Base-by-base conservation (phyloP, 192 early-diverging fungal genomes). In the Rhizophagus sp. region DNA sequence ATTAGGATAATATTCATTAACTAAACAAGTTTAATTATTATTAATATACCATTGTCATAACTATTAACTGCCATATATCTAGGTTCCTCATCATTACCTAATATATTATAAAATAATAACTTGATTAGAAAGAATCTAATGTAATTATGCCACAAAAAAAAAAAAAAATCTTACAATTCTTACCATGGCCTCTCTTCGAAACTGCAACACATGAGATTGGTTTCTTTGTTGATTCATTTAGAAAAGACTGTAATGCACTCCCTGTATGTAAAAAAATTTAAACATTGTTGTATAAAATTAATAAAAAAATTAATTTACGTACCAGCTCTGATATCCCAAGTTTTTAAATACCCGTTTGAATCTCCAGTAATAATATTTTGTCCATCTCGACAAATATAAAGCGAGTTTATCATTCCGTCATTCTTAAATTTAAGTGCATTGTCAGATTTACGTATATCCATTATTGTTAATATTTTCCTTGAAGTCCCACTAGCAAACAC, bases 31-130 rank as follows among this genome's bases (percentile, higher is more conserved):
- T 15, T 57, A 15, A 19, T 57, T 57, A 19, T 57, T 17, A 57
- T 57, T 19, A 22, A 22, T 79, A 69, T 88, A 94, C 94, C 89
- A 80, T 97, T 98, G 85, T 98, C 97, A 67, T 98, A 98, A 76
- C 94, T 94, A 81, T 96, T 98, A 36, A 93, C 90, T 34, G 95
- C 94, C 87, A 98, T 90, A 83, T 94, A 95, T 73, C 96, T 87
- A 22, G 94, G 85, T 74, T 90, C 89, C 74, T 88, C 88, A n/a
- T 89, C 87, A 47, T 12, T 47, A 62, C 88, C 89, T 27, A 41
- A 79, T 30, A 78, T 7, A 27, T 67, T 61, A 39, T 75, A 62
- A n/a, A 73, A 81, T 30, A n/a, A 13, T 76, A 78, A 17, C 24
- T 10, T 13, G 80, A 57, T 73, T 72, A 76, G 24, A 30, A 4